Base-by-base conservation (phyloP, 139 green algal genomes). In the Tetradesmus lagerheimii region DNA sequence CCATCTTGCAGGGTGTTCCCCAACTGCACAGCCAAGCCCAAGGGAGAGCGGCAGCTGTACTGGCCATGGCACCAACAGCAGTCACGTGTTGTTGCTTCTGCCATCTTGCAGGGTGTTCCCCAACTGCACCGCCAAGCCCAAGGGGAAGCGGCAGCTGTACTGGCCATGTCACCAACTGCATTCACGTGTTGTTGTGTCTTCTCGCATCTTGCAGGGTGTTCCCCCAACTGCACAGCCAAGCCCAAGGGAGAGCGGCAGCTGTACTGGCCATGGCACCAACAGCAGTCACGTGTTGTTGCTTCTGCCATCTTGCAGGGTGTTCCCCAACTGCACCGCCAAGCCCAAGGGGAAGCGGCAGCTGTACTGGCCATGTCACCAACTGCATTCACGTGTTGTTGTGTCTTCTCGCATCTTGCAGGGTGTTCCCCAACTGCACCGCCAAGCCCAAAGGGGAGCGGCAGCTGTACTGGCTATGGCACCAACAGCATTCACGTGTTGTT, bases 301-400 rank as follows among this genome's bases (percentile, higher is more conserved):
- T 9, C 45, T 31, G 8, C 4, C 5, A 5, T 4, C n/a, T 38
- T 35, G 80, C 95, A 98, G 96, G n/a, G 93, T 97, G 14, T 96
- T 98, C 50, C 96, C 97, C 4, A 98, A 99, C 90, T 96, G 93
- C 81, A 94, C 87, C 0, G 96, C 93, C n/a, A 97, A 96, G 53
- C 50, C 93, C 16, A 97, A 98, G 89, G 97, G 96, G 11, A 94
- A 97, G 83, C 88, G 94, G 4, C 43, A 93, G 34, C 45, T 53
- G 23, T 92, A 96, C 34, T n/a, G n/a, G n/a, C n/a, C n/a, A n/a
- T n/a, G n/a, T n/a, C n/a, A n/a, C n/a, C n/a, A n/a, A n/a, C 90
- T 96, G 93, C 81, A 94, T n/a, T n/a, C n/a, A n/a, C n/a, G n/a
- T n/a, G n/a, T n/a, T n/a, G n/a, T n/a, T n/a, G n/a, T 50, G 43